phyloP scores from a whole-genome alignment of 2,329 filamentous ascomycete species.

The Thermoascus crustaceus region DNA sequence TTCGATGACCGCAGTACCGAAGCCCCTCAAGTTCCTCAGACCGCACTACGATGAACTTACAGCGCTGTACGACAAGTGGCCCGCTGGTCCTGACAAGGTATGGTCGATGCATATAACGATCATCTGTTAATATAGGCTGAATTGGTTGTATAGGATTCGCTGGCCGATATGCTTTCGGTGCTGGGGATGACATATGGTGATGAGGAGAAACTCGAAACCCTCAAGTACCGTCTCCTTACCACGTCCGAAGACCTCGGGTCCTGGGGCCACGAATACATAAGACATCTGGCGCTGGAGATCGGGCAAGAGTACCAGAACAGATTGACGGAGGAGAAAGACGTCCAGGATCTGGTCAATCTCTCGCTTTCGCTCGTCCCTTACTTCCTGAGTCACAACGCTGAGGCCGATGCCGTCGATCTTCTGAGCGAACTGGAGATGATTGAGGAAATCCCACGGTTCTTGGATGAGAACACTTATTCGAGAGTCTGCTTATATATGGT shows the following conservation, averaged over 20 bases:
- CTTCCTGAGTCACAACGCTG: constrained; percentile 94
- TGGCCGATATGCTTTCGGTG: constrained; percentile 93
- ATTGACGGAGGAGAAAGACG: constrained; percentile 73
- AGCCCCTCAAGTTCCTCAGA: constrained; percentile 94
- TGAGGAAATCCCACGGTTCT: constrained; percentile 75
- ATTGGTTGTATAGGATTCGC: constrained; percentile 46
- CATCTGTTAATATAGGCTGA: constrained; percentile 6
- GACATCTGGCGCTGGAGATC: constrained; percentile 91
- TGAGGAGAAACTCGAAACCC: constrained; percentile 87
- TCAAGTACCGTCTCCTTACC: constrained; percentile 88
- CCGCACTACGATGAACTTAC: constrained; percentile 90
- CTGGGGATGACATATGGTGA: constrained; percentile 99
- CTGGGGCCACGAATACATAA: constrained; percentile 97
- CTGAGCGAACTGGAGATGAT: constrained; percentile 98
- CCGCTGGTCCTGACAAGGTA: constrained; percentile 73
- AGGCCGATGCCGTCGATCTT: constrained; percentile 94
- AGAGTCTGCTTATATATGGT: constrained; percentile 97
- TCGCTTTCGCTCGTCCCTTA: constrained; percentile 80
- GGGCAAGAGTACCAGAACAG: constrained; percentile 88
- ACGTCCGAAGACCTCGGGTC: constrained; percentile 88
- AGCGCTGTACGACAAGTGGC: constrained; percentile 84
- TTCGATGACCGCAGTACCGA: constrained; percentile 98
- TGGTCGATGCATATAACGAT: constrained; percentile 18
- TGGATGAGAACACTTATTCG: constrained; percentile 89
- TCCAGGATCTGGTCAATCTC: constrained; percentile 76